Percentiles rank a stretch among this genome's conserved stretches.
Evolutionary conservation across 164 flowering plant genomes (phyloP).

Genomic region (Tetracentron sinense): DNA sequence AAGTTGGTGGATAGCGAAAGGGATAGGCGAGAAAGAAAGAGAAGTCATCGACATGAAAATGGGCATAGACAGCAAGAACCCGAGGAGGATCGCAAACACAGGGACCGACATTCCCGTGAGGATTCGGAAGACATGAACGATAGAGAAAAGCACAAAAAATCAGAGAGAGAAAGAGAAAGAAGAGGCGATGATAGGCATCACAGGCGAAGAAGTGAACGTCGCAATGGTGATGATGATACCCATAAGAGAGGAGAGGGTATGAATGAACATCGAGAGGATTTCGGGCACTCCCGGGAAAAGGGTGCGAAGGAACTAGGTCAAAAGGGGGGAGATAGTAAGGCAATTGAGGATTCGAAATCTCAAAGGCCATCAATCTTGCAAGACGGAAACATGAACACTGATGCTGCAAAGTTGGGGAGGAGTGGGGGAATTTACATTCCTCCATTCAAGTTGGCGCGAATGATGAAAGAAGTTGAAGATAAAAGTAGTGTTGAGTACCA

Average conservation of each 20-base stretch:
- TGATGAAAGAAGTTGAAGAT: slow-evolving; percentile 85
- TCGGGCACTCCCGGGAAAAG: neutral
- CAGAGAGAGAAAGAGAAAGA: slow-evolving; percentile 14
- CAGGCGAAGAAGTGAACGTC: neutral
- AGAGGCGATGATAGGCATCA: slow-evolving; percentile 12
- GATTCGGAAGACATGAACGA: slow-evolving; percentile 8
- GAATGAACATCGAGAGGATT: slow-evolving; percentile 6
- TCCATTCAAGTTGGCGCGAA: slow-evolving; percentile 77
- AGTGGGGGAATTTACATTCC: slow-evolving; percentile 96
- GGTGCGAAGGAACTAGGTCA: slow-evolving; percentile 8
- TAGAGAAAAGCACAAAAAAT: slow-evolving; percentile 13
- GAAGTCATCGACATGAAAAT: neutral
- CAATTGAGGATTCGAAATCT: slow-evolving; percentile 10
- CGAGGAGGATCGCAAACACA: neutral
- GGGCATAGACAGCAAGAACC: neutral
- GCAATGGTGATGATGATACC: neutral
- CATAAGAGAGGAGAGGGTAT: neutral
- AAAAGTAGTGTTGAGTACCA: slow-evolving; percentile 84
- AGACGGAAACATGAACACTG: slow-evolving; percentile 19
- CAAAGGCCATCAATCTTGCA: slow-evolving; percentile 5
- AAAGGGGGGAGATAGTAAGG: slow-evolving; percentile 12
- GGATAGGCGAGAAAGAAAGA: neutral
- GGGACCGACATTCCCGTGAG: neutral
- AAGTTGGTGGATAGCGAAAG: neutral
- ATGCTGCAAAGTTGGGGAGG: slow-evolving; percentile 41